phyloP scores from a whole-genome alignment of 2,329 filamentous ascomycete species.

The Colletotrichum spinosum region DNA sequence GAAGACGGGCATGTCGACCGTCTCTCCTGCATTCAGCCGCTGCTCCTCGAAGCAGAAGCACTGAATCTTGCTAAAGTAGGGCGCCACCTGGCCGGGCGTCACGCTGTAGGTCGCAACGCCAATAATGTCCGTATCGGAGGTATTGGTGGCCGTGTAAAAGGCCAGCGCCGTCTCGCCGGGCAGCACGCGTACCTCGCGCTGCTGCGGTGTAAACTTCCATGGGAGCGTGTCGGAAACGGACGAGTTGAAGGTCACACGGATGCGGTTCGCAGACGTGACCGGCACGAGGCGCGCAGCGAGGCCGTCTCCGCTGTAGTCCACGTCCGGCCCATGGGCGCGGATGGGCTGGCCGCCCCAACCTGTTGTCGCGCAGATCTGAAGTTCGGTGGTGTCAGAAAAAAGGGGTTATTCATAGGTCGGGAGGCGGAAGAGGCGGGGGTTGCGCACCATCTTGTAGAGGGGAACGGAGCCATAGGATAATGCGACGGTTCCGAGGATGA shows the following conservation, averaged over 20 bases:
- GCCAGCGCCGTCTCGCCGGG: constrained; percentile 97
- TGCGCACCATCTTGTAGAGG: constrained; percentile 83
- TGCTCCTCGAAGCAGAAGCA: constrained; percentile 99
- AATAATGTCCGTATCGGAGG: constrained; percentile 91
- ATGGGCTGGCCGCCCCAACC: constrained; percentile 95
- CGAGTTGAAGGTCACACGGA: constrained; percentile 95
- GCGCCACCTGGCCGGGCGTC: constrained; percentile 93
- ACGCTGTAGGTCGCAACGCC: constrained; percentile 98
- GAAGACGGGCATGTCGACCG: constrained; percentile 99
- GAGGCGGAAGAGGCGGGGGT: not conserved
- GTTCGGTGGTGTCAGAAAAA: constrained; percentile 11
- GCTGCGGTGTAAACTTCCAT: constrained; percentile 97
- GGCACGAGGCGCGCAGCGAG: constrained; percentile 83
- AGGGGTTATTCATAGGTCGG: constrained; percentile 29
- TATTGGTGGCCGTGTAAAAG: constrained; percentile 97
- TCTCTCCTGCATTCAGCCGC: constrained; percentile 92
- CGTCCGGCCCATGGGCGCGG: constrained; percentile 74
- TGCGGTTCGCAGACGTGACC: constrained; percentile 82
- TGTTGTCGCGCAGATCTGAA: constrained; percentile 83
- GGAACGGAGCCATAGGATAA: constrained; percentile 87
- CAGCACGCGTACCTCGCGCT: constrained; percentile 93
- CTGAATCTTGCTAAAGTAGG: constrained; percentile 99
- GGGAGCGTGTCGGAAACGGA: constrained; percentile 95
- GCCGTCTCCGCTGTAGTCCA: constrained; percentile 64
- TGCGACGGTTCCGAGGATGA: constrained; percentile 83